Evolutionary conservation across 169 alveolate genomes (phyloP).

Genomic region (Eimeria falciformis): DNA sequence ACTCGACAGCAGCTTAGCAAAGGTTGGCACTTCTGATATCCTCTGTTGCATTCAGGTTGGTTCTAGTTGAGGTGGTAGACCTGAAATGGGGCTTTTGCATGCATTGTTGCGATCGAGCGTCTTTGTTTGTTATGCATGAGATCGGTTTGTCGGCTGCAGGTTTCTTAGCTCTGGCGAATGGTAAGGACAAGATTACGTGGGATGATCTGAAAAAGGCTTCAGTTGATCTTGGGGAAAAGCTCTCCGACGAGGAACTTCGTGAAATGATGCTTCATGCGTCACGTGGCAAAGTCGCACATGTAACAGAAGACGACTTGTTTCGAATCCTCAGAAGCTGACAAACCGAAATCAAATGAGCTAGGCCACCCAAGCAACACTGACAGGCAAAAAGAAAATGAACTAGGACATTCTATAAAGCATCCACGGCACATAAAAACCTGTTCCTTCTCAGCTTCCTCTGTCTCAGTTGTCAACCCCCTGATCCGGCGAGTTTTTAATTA

Average conservation of each 20-base stretch:
- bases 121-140: too few species aligned
- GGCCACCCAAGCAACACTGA: too few species aligned
- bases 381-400: background rate
- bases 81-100: too few species aligned
- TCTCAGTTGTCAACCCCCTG: too few species aligned
- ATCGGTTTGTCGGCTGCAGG: constrained; percentile 60
- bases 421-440: too few species aligned
- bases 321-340: constrained; percentile 67
- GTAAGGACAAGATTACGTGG: constrained; percentile 78
- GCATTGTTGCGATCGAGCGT: too few species aligned
- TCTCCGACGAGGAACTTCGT: constrained; percentile 72
- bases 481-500: too few species aligned
- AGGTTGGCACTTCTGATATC: constrained; percentile 15
- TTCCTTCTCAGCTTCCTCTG: too few species aligned
- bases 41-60: too few species aligned
- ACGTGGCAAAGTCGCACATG: constrained; percentile 37
- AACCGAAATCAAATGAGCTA: background rate
- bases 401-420: too few species aligned
- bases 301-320: constrained; percentile 72
- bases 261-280: constrained; percentile 71
- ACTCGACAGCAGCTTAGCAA: constrained; percentile 69
- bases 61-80: too few species aligned
- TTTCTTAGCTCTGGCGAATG: constrained; percentile 57
- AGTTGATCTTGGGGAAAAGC: constrained; percentile 68
- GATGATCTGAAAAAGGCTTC: constrained; percentile 93